Evolutionary conservation across 2,329 filamentous ascomycete genomes (phyloP).

Genomic region (Fusarium sp.): DNA sequence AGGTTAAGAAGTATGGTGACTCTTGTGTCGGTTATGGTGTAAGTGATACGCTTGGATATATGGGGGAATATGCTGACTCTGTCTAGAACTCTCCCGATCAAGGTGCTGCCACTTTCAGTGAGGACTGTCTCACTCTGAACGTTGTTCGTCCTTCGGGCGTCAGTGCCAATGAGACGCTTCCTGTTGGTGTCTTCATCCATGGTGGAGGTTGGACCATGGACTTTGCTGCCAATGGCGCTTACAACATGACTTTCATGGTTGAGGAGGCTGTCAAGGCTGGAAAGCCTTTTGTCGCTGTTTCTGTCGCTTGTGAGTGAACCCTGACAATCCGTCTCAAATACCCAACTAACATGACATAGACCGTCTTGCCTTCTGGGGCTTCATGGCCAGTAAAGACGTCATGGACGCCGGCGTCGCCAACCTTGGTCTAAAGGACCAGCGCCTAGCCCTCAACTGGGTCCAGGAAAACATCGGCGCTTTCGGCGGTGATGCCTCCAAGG

Average conservation of each 20-base stretch:
- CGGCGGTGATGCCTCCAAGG: slow-evolving; percentile 57
- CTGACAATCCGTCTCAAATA: accelerated
- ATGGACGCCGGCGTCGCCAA: slow-evolving; percentile 52
- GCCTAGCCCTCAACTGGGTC: slow-evolving; percentile 61
- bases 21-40: slow-evolving; percentile 44
- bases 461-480: slow-evolving; percentile 58
- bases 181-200: slow-evolving; percentile 45
- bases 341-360: slow-evolving; percentile 1
- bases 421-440: slow-evolving; percentile 62
- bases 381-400: slow-evolving; percentile 58
- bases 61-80: neutral
- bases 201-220: slow-evolving; percentile 57
- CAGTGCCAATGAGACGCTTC: slow-evolving; percentile 28
- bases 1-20: slow-evolving; percentile 40
- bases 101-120: slow-evolving; percentile 32
- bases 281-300: slow-evolving; percentile 39
- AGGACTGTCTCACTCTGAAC: slow-evolving; percentile 40
- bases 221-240: slow-evolving; percentile 59
- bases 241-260: slow-evolving; percentile 71
- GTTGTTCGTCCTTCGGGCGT: slow-evolving; percentile 29
- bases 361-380: slow-evolving; percentile 54
- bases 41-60: accelerated
- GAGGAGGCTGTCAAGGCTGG: slow-evolving; percentile 49
- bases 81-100: slow-evolving; percentile 26
- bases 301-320: slow-evolving; percentile 28